These are phyloP conservation scores for Filobasidium wieringae DNA, from an alignment of 768 basidiomycete genomes.

Conservation along the genomic window DNA sequence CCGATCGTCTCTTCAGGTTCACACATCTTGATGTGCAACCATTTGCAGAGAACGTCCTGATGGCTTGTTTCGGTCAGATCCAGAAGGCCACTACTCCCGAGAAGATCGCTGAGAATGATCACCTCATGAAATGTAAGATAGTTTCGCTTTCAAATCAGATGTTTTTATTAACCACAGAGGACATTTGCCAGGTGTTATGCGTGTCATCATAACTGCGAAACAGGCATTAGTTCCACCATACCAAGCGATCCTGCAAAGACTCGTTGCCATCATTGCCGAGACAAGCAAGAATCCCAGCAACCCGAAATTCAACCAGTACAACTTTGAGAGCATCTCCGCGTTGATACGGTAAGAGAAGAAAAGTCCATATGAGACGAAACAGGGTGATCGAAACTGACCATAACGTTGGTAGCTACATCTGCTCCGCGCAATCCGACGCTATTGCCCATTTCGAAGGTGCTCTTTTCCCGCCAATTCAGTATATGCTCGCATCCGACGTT, in stretches of 20 bases:
- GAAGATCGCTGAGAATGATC: constrained; percentile 93
- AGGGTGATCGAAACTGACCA: neutral
- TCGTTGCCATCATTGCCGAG: constrained; percentile 71
- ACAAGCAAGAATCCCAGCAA: constrained; percentile 96
- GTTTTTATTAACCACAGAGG: neutral
- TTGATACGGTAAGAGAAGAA: constrained; percentile 70
- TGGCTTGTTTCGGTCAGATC: constrained; percentile 63
- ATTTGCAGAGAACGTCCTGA: constrained; percentile 56
- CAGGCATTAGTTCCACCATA: constrained; percentile 61
- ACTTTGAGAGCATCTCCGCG: constrained; percentile 91
- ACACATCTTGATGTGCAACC: constrained; percentile 74
- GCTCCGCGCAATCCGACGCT: constrained; percentile 55
- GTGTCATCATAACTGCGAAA: constrained; percentile 79
- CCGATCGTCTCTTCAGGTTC: constrained; percentile 49
- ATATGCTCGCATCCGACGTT: constrained; percentile 83
- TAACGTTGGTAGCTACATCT: constrained; percentile 54
- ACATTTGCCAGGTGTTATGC: constrained; percentile 63
- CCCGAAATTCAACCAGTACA: constrained; percentile 93
- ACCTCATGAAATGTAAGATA: constrained; percentile 84
- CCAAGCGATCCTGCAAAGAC: constrained; percentile 53
- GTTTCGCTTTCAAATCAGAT: neutral
- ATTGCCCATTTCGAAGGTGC: constrained; percentile 64
- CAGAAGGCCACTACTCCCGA: constrained; percentile 68
- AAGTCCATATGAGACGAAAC: neutral
- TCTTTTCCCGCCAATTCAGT: constrained; percentile 74